A percentile compares a stretch with the other conserved stretches of the same genome.
Evolutionary conservation across 345 rosid species (phyloP).

Genomic region (Laguncularia racemosa): DNA sequence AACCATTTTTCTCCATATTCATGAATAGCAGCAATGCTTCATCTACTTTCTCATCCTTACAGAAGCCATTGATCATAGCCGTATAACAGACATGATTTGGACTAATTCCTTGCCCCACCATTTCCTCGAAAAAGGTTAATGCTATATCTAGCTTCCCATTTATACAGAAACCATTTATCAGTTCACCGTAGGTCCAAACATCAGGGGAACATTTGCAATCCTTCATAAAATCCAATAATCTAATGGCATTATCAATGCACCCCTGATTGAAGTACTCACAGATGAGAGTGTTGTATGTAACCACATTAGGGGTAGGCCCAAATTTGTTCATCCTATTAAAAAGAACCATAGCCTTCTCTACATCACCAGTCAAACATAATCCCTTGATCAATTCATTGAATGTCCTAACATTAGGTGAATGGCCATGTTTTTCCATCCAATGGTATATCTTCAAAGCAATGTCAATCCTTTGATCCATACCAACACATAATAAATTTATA

Average conservation of each 20-base stretch:
- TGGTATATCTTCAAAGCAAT: constrained; percentile 35
- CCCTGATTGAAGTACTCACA: constrained; percentile 33
- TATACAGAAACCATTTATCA: constrained; percentile 53
- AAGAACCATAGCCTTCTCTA: constrained; percentile 48
- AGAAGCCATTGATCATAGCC: constrained; percentile 55
- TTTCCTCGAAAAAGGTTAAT: constrained; percentile 25
- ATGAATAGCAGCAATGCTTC: constrained; percentile 38
- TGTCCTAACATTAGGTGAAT: constrained; percentile 26
- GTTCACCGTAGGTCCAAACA: constrained; percentile 52
- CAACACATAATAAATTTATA: constrained; percentile 36
- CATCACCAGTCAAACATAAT: constrained; percentile 27
- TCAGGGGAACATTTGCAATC: constrained; percentile 34
- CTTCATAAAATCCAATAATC: constrained; percentile 44
- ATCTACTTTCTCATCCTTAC: constrained; percentile 45
- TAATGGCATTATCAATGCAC: constrained; percentile 32
- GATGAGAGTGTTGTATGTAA: constrained; percentile 48
- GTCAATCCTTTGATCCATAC: constrained; percentile 19
- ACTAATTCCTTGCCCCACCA: constrained; percentile 35
- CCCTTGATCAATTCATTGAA: constrained; percentile 43
- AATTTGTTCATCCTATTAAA: constrained; percentile 32
- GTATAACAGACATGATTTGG: constrained; percentile 47
- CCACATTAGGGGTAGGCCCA: constrained; percentile 43
- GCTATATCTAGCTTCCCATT: constrained; percentile 40
- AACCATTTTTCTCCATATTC: constrained; percentile 39
- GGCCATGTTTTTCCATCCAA: constrained; percentile 38